Percentiles rank a stretch among this genome's conserved stretches.
phyloP scores from a whole-genome alignment of 345 rosid species.

The Hibiscus syriacus region DNA sequence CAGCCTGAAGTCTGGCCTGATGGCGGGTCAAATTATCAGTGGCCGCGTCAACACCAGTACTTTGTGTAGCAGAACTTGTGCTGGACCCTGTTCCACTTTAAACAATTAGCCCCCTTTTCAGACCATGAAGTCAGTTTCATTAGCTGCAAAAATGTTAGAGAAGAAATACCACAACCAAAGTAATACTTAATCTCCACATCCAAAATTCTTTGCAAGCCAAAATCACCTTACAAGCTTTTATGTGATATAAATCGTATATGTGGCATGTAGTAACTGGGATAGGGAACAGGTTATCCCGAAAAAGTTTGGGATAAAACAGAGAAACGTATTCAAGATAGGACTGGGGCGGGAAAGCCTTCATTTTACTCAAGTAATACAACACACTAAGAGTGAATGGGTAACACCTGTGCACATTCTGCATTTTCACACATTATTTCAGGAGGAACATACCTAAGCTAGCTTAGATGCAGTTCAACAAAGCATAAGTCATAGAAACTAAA shows the following conservation, averaged over 20 bases:
- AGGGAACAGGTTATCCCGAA: neutral
- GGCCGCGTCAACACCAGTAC: slow-evolving; percentile 30
- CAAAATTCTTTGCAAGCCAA: neutral
- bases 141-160: neutral
- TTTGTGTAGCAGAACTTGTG: slow-evolving; percentile 37
- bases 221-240: neutral
- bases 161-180: neutral
- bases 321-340: neutral
- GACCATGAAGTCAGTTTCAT: neutral
- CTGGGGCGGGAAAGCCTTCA: neutral
- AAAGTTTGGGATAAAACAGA: neutral
- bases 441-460: neutral
- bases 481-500: neutral
- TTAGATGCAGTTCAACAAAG: slow-evolving; percentile 4
- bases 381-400: neutral
- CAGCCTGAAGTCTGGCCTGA: slow-evolving; percentile 78
- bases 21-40: slow-evolving; percentile 45
- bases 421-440: neutral
- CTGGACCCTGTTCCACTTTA: slow-evolving; percentile 36
- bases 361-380: neutral
- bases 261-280: neutral
- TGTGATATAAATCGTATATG: neutral
- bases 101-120: slow-evolving; percentile 5
- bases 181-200: neutral
- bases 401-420: neutral